These are phyloP conservation scores for Solanum hybrid DNA, from an alignment of 305 asterid genomes.

Conservation along the genomic window DNA sequence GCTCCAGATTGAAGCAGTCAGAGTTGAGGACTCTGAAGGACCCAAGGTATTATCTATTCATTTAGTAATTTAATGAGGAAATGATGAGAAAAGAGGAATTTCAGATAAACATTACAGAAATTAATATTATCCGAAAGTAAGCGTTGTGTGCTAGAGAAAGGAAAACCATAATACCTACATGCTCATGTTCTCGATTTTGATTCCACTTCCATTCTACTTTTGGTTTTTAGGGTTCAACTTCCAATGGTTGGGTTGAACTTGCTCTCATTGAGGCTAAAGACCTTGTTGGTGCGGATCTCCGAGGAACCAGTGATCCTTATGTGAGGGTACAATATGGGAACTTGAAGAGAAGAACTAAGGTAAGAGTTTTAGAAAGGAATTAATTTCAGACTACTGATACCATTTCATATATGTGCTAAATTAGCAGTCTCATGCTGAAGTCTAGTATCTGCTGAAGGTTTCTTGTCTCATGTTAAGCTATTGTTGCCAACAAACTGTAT, in stretches of 20 bases:
- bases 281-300: slow-evolving; percentile 88
- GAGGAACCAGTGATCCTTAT: slow-evolving; percentile 98
- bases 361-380: slow-evolving; percentile 15
- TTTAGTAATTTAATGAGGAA: background rate
- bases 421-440: background rate
- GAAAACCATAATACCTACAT: background rate
- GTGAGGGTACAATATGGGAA: slow-evolving; percentile 87
- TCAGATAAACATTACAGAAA: background rate
- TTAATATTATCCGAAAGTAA: background rate
- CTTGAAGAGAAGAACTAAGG: slow-evolving; percentile 89
- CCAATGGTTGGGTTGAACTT: slow-evolving; percentile 82
- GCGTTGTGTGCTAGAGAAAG: background rate
- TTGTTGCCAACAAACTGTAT: background rate
- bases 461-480: background rate
- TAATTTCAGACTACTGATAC: background rate
- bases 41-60: slow-evolving; percentile 38
- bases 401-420: background rate
- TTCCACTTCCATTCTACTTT: slow-evolving; percentile 8
- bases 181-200: background rate
- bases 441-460: background rate
- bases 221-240: slow-evolving; percentile 42
- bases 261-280: slow-evolving; percentile 89
- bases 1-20: slow-evolving; percentile 76
- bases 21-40: slow-evolving; percentile 41
- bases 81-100: background rate